These are phyloP conservation scores for Suillus bovinus DNA, from an alignment of 768 basidiomycete genomes.

Conservation along the genomic window DNA sequence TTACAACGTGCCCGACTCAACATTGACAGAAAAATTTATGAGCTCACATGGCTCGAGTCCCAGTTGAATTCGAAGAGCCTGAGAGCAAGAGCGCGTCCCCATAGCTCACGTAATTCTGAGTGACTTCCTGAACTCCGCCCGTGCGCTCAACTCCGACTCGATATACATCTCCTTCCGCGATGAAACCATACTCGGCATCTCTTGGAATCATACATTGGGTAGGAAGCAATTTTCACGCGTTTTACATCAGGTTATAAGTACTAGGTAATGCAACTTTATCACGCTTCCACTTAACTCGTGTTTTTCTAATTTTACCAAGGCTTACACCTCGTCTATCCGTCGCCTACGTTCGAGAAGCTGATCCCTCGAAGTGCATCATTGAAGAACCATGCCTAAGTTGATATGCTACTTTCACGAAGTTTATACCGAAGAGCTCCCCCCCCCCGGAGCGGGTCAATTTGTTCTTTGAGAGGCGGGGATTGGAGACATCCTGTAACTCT, in stretches of 20 bases:
- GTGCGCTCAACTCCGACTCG: constrained; percentile 12
- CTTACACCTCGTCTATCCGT: constrained; percentile 6
- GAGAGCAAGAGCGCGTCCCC: too few species aligned
- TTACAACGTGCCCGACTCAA: neutral
- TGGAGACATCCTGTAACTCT: constrained; percentile 19
- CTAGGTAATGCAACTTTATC: constrained; percentile 29
- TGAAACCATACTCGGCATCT: constrained; percentile 32
- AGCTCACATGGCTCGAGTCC: constrained; percentile 17
- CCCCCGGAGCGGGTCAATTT: constrained; percentile 21
- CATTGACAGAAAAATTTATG: neutral
- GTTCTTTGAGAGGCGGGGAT: constrained; percentile 10
- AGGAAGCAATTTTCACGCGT: neutral
- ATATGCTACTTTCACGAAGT: constrained; percentile 28
- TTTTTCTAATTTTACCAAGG: constrained; percentile 33
- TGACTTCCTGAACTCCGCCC: constrained; percentile 19
- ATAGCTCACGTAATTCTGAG: constrained; percentile 28
- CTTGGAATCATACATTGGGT: constrained; percentile 38
- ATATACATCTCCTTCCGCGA: constrained; percentile 17
- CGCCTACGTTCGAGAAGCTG: constrained; percentile 27
- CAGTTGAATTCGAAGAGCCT: constrained; percentile 17
- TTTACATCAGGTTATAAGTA: neutral
- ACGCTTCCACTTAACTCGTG: constrained; percentile 25
- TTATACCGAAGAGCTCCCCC: constrained; percentile 21
- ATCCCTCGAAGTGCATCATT: constrained; percentile 15
- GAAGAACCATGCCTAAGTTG: constrained; percentile 17